Percentiles rank a stretch among this genome's conserved stretches.
These are phyloP conservation scores for Rhodotorula sp. DNA, from an alignment of 1,284 basidiomycete genomes.

Conservation along the genomic window DNA sequence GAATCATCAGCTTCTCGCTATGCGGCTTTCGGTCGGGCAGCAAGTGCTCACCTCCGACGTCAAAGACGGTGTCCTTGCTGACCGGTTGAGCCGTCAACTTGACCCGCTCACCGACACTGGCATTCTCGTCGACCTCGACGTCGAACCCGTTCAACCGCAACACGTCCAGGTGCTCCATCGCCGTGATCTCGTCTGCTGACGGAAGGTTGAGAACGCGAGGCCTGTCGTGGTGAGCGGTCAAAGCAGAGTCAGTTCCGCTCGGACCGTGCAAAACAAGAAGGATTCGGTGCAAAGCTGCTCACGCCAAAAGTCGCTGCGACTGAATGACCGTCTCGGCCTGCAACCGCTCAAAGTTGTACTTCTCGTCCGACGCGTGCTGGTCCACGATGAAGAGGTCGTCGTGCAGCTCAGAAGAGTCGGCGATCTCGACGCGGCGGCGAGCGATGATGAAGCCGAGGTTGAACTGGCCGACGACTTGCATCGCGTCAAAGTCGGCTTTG, in stretches of 20 bases:
- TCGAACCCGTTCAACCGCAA: conserved; percentile 88
- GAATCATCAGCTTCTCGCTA: background rate
- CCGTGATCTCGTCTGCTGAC: conserved; percentile 84
- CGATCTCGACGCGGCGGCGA: conserved; percentile 55
- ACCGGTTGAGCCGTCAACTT: conserved; percentile 80
- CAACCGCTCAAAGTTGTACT: conserved; percentile 95
- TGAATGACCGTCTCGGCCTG: conserved; percentile 84
- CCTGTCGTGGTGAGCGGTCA: conserved; percentile 52
- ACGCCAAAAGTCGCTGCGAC: conserved; percentile 81
- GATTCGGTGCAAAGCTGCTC: conserved; percentile 43
- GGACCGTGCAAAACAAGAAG: background rate
- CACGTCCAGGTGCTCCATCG: conserved; percentile 78
- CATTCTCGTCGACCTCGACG: conserved; percentile 60
- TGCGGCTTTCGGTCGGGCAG: no score
- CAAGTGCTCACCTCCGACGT: conserved; percentile 58
- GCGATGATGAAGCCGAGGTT: conserved; percentile 94
- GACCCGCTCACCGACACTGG: conserved; percentile 59
- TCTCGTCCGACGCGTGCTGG: conserved; percentile 74
- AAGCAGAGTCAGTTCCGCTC: background rate
- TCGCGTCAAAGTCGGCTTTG: conserved; percentile 79
- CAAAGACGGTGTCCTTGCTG: conserved; percentile 84
- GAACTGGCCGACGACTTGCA: conserved; percentile 92
- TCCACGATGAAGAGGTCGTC: conserved; percentile 92
- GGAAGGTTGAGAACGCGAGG: conserved; percentile 78
- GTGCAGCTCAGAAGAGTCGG: conserved; percentile 46